A percentile compares a stretch with the other conserved stretches of the same genome.
Conservation (phyloP, 495 filamentous ascomycete genomes). For the Aspergillus cavernicola region DNA sequence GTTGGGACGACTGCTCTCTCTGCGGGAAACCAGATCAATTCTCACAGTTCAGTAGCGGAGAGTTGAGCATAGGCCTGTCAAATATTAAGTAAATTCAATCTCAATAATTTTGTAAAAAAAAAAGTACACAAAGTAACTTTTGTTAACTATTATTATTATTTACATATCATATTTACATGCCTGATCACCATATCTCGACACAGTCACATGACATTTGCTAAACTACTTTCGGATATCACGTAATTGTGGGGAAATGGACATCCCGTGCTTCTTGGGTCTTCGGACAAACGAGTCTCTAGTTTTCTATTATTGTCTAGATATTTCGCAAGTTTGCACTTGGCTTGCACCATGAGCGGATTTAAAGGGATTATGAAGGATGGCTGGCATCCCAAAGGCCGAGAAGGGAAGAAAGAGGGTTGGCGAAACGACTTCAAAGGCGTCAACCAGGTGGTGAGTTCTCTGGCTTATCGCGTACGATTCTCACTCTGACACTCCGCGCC, state of each 20-base stretch:
- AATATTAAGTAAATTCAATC: too few species aligned
- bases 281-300: not conserved
- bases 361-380: constrained; percentile 52
- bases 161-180: too few species aligned
- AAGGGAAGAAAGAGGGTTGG: constrained; percentile 55
- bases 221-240: not conserved
- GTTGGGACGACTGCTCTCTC: too few species aligned
- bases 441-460: constrained; percentile 50
- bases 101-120: too few species aligned
- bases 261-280: not conserved
- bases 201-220: too few species aligned
- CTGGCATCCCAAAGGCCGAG: constrained; percentile 57
- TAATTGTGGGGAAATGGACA: constrained; percentile 6
- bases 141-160: too few species aligned
- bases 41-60: too few species aligned
- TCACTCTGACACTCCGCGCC: constrained; percentile 1
- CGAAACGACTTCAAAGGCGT: constrained; percentile 57
- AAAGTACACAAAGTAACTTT: too few species aligned
- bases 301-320: not conserved
- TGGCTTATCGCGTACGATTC: not conserved
- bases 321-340: not conserved
- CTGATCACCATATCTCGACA: too few species aligned
- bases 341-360: constrained; percentile 44
- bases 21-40: too few species aligned
- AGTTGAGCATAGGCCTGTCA: too few species aligned